phyloP scores from a whole-genome alignment of 495 filamentous ascomycete genomes.

The Alectoria sarmentosa region DNA sequence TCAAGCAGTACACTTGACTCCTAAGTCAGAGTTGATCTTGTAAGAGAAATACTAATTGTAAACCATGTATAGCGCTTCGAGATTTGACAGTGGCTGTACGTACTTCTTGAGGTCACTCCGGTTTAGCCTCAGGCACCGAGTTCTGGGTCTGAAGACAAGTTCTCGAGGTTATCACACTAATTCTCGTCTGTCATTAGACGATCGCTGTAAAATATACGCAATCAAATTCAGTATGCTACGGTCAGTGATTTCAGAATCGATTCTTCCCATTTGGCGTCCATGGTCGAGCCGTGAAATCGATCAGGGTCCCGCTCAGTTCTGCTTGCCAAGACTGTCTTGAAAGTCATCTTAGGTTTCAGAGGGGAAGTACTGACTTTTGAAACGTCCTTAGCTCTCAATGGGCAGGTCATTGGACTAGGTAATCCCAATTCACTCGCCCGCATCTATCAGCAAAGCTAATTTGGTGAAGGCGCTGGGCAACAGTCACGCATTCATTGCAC shows the following conservation, averaged over 20 bases:
- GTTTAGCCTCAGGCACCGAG: neutral
- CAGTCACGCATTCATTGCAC: slow-evolving; percentile 98
- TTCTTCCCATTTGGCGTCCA: neutral
- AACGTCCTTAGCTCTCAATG: slow-evolving; percentile 57
- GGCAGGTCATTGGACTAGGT: slow-evolving; percentile 61
- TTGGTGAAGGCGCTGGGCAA: slow-evolving; percentile 69
- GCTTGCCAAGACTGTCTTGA: neutral
- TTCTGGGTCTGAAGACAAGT: neutral
- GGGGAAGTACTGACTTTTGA: neutral
- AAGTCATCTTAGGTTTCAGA: neutral
- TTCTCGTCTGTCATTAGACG: slow-evolving; percentile 36
- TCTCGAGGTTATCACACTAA: neutral
- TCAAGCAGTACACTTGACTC: no score
- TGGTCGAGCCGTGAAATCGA: neutral
- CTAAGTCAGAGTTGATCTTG: neutral
- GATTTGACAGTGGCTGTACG: slow-evolving; percentile 75
- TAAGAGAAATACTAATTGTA: neutral
- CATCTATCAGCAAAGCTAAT: neutral
- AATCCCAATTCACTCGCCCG: neutral
- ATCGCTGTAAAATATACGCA: slow-evolving; percentile 98
- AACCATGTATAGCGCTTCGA: slow-evolving; percentile 49
- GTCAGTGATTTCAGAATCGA: neutral
- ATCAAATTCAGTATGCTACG: slow-evolving; percentile 95
- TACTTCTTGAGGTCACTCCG: neutral
- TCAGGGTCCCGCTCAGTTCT: neutral